Percentiles rank a stretch among this genome's conserved stretches.
phyloP scores from a whole-genome alignment of 164 flowering plant genomes.

The Stephania cephalantha region DNA sequence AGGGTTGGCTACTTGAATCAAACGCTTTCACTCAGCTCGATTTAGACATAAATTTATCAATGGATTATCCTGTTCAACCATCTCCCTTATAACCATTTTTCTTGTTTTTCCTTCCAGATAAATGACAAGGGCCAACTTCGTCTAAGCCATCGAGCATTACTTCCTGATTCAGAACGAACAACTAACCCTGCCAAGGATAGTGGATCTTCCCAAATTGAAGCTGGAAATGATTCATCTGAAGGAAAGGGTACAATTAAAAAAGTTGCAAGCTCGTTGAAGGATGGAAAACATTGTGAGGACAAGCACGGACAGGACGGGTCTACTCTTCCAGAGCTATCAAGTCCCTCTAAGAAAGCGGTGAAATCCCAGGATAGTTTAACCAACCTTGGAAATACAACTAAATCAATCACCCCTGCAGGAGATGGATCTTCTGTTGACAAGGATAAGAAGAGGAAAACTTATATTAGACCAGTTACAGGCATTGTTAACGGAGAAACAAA shows the following conservation, averaged over 20 bases:
- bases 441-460: constrained; percentile 42
- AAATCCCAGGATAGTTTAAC: constrained; percentile 20
- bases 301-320: constrained; percentile 17
- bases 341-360: constrained; percentile 19
- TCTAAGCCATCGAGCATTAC: constrained; percentile 75
- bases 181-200: constrained; percentile 28
- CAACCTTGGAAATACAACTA: constrained; percentile 31
- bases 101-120: constrained; percentile 35
- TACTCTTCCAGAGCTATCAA: constrained; percentile 11
- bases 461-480: constrained; percentile 27
- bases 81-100: not conserved
- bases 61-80: not conserved
- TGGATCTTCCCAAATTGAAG: constrained; percentile 24
- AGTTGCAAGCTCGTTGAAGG: constrained; percentile 17
- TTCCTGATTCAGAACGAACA: constrained; percentile 51
- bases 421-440: constrained; percentile 32
- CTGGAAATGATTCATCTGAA: constrained; percentile 21
- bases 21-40: too few species aligned
- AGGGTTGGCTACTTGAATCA: too few species aligned
- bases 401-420: constrained; percentile 25
- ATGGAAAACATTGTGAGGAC: constrained; percentile 15
- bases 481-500: constrained; percentile 56
- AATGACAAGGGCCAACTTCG: constrained; percentile 97
- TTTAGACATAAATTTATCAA: not conserved
- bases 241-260: constrained; percentile 15